Conservation (phyloP, 139 green algal genomes). For the Limnomonas spitsbergensis region DNA sequence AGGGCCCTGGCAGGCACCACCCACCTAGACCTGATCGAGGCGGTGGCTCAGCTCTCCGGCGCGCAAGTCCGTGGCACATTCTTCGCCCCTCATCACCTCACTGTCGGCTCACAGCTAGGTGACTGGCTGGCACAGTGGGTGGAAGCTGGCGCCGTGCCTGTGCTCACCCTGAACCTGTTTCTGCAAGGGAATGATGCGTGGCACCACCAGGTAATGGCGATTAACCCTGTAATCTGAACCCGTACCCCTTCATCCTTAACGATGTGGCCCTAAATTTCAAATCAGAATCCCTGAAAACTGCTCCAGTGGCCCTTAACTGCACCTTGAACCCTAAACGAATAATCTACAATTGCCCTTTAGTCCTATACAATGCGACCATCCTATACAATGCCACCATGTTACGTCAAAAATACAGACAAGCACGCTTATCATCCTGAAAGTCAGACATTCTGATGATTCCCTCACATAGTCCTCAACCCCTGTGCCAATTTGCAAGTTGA, state of each 20-base stretch:
- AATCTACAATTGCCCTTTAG: no score
- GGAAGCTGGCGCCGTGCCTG: slow-evolving; percentile 1
- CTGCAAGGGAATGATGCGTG: slow-evolving; percentile 9
- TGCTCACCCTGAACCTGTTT: slow-evolving; percentile 9
- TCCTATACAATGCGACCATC: no score
- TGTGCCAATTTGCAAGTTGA: no score
- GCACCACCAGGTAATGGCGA: slow-evolving; percentile 3
- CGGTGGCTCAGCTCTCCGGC: not conserved
- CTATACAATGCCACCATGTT: no score
- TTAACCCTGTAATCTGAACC: no score
- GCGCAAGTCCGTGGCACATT: not conserved
- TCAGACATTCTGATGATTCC: no score
- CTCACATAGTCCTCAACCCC: no score
- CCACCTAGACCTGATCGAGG: not conserved
- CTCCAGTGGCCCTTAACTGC: not conserved
- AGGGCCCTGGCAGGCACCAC: not conserved
- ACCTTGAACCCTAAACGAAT: no score
- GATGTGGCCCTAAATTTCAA: not conserved
- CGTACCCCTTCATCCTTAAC: no score
- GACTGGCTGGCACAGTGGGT: not conserved
- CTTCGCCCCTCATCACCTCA: not conserved
- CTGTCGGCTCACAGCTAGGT: not conserved
- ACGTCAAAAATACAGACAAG: no score
- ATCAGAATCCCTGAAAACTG: not conserved
- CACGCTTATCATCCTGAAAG: no score